These are phyloP conservation scores for Didymella exigua DNA, from an alignment of 2,329 filamentous ascomycete species.

Conservation along the genomic window DNA sequence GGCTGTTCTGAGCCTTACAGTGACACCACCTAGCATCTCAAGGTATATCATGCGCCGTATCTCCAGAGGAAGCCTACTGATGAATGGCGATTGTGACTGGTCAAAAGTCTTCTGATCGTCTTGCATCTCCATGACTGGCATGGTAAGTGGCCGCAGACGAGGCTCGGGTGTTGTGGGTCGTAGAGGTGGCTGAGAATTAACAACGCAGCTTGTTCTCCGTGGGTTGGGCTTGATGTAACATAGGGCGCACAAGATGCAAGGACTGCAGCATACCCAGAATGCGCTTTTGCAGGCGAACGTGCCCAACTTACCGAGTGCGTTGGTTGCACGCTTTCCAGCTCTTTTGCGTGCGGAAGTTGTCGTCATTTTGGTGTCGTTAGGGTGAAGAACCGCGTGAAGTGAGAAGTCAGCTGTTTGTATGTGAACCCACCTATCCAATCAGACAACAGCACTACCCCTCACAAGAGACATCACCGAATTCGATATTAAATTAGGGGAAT, in stretches of 20 bases:
- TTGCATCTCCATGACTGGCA: conserved; percentile 16
- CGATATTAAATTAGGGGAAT: neutral
- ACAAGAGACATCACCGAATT: neutral
- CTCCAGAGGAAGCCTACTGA: conserved; percentile 28
- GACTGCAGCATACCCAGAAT: conserved; percentile 23
- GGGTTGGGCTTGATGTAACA: conserved; percentile 7
- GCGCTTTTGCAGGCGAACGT: conserved; percentile 23
- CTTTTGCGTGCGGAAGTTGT: conserved; percentile 14
- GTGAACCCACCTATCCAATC: conserved; percentile 3
- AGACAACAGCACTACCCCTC: conserved; percentile 5
- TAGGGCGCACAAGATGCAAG: conserved; percentile 25
- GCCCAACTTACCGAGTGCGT: conserved; percentile 11
- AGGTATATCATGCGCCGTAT: conserved; percentile 29
- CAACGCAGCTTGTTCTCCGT: neutral
- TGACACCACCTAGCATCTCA: conserved; percentile 17
- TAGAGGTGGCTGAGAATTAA: neutral
- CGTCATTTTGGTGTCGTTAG: conserved; percentile 6
- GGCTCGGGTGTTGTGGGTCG: conserved; percentile 23
- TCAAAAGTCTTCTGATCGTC: conserved; percentile 17
- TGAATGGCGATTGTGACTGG: conserved; percentile 26
- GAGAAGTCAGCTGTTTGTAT: neutral
- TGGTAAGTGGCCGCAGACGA: conserved; percentile 22
- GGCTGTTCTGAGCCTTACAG: conserved; percentile 18
- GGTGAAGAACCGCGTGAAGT: neutral
- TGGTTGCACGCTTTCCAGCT: conserved; percentile 13